Base-by-base conservation (phyloP, 345 rosid genomes). In the Reutealis trisperma region DNA sequence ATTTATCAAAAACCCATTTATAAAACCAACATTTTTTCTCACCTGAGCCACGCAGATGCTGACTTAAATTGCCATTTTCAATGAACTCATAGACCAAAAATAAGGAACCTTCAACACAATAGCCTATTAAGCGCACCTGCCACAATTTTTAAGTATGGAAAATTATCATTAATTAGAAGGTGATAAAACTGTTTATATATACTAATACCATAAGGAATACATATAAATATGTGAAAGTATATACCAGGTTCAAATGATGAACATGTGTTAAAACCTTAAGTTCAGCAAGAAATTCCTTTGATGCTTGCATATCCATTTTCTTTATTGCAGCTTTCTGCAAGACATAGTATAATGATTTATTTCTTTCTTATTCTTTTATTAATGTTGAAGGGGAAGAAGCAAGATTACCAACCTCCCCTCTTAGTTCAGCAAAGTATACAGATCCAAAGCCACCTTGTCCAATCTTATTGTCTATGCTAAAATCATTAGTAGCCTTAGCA, bases 291-390 rank as follows among this genome's bases (percentile, higher is more conserved):
- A 96, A 96, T 85, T 96, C 97, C 84, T 85, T 90, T 0, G 97
- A 85, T 63, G 95, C 97, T 87, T 92, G 90, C 99, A 96, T 92
- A 61, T 96, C 93, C 99, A 96, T 93, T 87, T 92, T 96, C 89
- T 96, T 96, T 80, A 96, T 91, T 55, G 99, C 98, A 82, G 95
- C 94, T 90, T 85, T 92, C 99, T 96, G 87, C 83, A 82, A 55
- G 24, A 30, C 16, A 30, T 37, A 4, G 41, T 51, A 12, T 12
- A 14, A 51, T 14, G 18, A 51, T 51, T 13, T 3, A 12, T 51
- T 51, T 51, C 55, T 51, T 51, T 51, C 59, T 54, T 18, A 22
- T 18, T 54, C 21, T 54, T 54, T 5, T 16, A 4, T 24, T 24
- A 61, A 25, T 11, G 30, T 19, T 21, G 18, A 51, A 24, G 74